Conservation (phyloP, 106 monocot genomes). For the Amphibolis antarctica region DNA sequence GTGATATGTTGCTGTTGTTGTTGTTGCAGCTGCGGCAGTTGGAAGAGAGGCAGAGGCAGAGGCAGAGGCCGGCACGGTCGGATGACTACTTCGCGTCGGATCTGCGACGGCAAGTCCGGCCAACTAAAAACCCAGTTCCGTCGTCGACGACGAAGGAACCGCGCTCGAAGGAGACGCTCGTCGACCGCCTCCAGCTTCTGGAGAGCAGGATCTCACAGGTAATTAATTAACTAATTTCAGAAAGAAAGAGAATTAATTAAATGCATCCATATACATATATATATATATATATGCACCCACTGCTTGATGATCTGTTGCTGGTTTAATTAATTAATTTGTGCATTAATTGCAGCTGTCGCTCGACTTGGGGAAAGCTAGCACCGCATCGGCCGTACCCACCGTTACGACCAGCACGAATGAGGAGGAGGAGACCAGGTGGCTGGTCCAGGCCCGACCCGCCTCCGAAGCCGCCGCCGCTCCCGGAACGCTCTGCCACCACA, state of each 20-base stretch:
- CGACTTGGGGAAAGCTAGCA: slow-evolving; percentile 13
- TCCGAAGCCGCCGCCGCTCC: not conserved
- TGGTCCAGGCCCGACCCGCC: not conserved
- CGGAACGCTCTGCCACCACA: not conserved
- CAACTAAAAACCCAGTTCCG: slow-evolving; percentile 4
- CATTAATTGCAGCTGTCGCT: slow-evolving; percentile 13
- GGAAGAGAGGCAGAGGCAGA: slow-evolving; percentile 52
- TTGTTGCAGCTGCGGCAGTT: slow-evolving; percentile 54
- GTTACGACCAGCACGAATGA: not conserved
- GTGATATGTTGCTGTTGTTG: not conserved
- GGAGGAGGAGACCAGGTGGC: not conserved
- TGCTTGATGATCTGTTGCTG: not conserved
- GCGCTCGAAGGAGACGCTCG: slow-evolving; percentile 34
- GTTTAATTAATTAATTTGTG: not conserved
- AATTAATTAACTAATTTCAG: not conserved
- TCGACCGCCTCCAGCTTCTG: slow-evolving; percentile 47
- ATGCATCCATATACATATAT: not conserved
- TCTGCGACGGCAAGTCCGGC: not conserved
- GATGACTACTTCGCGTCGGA: slow-evolving; percentile 28
- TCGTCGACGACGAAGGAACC: slow-evolving; percentile 24
- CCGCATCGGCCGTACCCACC: not conserved
- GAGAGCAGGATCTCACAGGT: slow-evolving; percentile 45
- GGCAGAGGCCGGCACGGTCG: not conserved
- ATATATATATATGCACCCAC: not conserved
- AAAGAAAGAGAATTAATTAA: too few species aligned